phyloP scores from a whole-genome alignment of 2,329 filamentous ascomycete species.

The Metarhizium guizhouense region DNA sequence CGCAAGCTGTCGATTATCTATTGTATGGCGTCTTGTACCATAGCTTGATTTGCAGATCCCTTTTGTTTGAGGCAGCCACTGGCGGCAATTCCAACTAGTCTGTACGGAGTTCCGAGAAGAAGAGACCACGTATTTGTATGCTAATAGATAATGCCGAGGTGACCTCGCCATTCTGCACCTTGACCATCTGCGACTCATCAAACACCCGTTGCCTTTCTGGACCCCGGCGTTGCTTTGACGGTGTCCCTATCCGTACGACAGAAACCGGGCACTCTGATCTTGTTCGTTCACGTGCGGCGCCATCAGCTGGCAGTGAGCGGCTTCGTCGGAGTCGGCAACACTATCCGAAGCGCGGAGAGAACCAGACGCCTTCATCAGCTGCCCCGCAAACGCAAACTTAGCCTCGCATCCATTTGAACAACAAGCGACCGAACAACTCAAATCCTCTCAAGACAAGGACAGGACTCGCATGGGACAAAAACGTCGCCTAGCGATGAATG shows the following conservation, averaged over 20 bases:
- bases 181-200: not conserved
- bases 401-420: no score
- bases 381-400: not conserved
- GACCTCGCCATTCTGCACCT: not conserved
- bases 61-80: no score
- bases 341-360: no score
- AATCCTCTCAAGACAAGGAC: not conserved
- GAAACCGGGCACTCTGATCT: no score
- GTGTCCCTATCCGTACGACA: no score
- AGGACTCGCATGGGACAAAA: not conserved
- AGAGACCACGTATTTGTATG: not conserved
- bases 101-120: not conserved
- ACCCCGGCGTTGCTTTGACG: not conserved
- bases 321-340: no score
- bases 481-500: slow-evolving; percentile 8
- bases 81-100: no score
- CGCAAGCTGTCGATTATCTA: no score
- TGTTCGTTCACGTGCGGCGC: no score
- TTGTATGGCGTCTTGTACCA: no score
- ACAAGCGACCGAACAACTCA: not conserved
- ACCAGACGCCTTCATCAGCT: not conserved
- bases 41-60: no score
- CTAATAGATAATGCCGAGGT: not conserved
- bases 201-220: not conserved
- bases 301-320: no score